A percentile compares a stretch with the other conserved stretches of the same genome.
Conservation (phyloP, 225 moss, liverwort and hornwort species). For the Sphagnum tenellum region DNA sequence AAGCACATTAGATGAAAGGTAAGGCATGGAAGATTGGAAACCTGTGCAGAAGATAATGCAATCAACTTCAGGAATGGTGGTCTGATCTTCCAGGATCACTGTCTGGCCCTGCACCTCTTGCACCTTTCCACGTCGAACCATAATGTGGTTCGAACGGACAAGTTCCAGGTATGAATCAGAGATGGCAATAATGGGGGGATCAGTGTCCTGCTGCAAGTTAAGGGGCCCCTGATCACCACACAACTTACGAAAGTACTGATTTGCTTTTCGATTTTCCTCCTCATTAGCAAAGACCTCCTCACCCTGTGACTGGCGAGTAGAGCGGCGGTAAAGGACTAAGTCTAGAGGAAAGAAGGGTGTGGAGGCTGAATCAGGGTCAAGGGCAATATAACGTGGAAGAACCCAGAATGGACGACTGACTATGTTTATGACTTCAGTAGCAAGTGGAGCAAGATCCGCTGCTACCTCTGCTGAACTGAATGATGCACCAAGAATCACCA, state of each 20-base stretch:
- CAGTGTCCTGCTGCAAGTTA: conserved; percentile 2
- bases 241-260: conserved; percentile 5
- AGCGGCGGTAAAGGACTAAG: conserved; percentile 10
- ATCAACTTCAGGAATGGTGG: conserved; percentile 6
- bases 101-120: conserved; percentile 6
- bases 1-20: conserved; percentile 9
- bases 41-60: conserved; percentile 17
- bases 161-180: conserved; percentile 6
- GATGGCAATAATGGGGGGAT: conserved; percentile 5
- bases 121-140: conserved; percentile 7
- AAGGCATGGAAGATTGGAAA: conserved; percentile 7
- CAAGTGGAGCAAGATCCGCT: conserved; percentile 8
- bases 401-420: conserved; percentile 7
- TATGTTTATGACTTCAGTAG: conserved; percentile 9
- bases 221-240: conserved; percentile 16
- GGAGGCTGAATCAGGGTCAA: conserved; percentile 8
- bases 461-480: conserved; percentile 8
- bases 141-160: conserved; percentile 9
- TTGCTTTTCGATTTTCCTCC: conserved; percentile 1
- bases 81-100: conserved; percentile 11
- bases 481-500: conserved; percentile 12
- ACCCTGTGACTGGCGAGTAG: background rate
- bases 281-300: background rate
- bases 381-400: conserved; percentile 11
- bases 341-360: conserved; percentile 17